Evolutionary conservation across 371 early-diverging fungal species (phyloP), one percentile per base, ranked within the genome.

Genomic region (Nematocida sp.): DNA sequence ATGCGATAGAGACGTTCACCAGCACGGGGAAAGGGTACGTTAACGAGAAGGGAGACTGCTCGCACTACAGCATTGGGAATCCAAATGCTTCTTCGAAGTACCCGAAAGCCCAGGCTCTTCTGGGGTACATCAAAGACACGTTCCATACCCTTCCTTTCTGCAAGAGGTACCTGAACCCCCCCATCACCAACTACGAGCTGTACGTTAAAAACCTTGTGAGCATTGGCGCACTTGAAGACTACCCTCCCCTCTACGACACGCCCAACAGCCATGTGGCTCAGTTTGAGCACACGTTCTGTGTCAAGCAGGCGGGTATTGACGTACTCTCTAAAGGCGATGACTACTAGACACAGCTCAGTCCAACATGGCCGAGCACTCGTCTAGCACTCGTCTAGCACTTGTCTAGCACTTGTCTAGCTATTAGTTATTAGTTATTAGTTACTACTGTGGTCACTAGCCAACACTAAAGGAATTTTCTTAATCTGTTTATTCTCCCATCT

Each of bases 1-100:
- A 89, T 82, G 99, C 99, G 40, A 92, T 97, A 78, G 99, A 99
- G 83, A 97, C 98, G 17, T 99, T 99, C 83, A 95, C 96, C 67
- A 89, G 84, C 48, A 99, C 96, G 0, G 99, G 99, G n/a, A 88
- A 86, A 46, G 99, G 94, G 13, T 87, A 85, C 65, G 95, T 96
- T 2, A 80, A 85, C 60, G 94, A 96, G 77, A 92, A 91, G 67
- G 87, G 88, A 67, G 93, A 92, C 79, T 92, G 91, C 80, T 90
- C 91, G 60, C 99, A 99, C 79, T 99, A 93, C 83, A 89, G 89
- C 63, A 86, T 88, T 52, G 83, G 84, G 17, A 36, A 64, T 11
- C 36, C 58, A 7, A 55, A 66, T 49, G 48, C 32, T 8, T 27
- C 8, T 23, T 70, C 74, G 5, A 17, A 7, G 2, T 38, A 58